Percentiles rank a stretch among this genome's conserved stretches.
Evolutionary conservation across 2,329 filamentous ascomycete genomes (phyloP).

Genomic region (Basipetospora chlamydospora): DNA sequence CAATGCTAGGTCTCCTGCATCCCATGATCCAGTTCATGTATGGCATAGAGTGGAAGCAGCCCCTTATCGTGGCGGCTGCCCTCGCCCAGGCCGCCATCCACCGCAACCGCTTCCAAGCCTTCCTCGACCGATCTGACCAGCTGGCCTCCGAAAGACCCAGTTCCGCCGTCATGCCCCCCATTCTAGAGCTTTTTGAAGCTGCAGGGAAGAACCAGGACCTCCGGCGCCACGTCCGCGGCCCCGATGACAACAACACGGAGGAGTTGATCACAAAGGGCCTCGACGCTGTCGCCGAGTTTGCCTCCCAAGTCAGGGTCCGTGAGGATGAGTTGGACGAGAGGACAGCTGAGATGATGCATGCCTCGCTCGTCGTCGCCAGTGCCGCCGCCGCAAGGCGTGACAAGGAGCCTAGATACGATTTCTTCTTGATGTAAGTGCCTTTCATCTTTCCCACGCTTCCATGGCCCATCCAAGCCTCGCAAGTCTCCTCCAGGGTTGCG

Average conservation of each 20-base stretch:
- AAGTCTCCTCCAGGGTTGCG: no score
- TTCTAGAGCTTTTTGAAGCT: conserved; percentile 43
- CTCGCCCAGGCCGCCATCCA: conserved; percentile 68
- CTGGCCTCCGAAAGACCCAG: conserved; percentile 16
- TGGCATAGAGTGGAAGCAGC: conserved; percentile 69
- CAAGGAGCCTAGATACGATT: conserved; percentile 64
- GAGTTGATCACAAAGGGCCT: conserved; percentile 17
- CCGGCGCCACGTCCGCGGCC: conserved; percentile 28
- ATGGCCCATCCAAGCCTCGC: no score
- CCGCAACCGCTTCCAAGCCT: conserved; percentile 34
- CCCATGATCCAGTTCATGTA: conserved; percentile 78
- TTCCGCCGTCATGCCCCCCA: conserved; percentile 11
- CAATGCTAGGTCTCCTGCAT: conserved; percentile 62
- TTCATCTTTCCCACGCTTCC: neutral
- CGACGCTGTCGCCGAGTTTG: conserved; percentile 47
- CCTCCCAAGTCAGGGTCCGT: conserved; percentile 41
- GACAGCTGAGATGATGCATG: conserved; percentile 54
- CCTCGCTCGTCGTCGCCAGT: conserved; percentile 32
- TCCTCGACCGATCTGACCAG: conserved; percentile 40
- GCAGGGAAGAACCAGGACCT: conserved; percentile 42
- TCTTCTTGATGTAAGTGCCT: conserved; percentile 46
- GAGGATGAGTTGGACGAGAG: conserved; percentile 40
- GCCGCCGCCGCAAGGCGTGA: conserved; percentile 46
- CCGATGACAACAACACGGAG: conserved; percentile 28
- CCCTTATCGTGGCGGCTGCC: conserved; percentile 65